Evolutionary conservation across 225 moss, liverwort and hornwort species (phyloP).

Genomic region (Sphagnum contortum): DNA sequence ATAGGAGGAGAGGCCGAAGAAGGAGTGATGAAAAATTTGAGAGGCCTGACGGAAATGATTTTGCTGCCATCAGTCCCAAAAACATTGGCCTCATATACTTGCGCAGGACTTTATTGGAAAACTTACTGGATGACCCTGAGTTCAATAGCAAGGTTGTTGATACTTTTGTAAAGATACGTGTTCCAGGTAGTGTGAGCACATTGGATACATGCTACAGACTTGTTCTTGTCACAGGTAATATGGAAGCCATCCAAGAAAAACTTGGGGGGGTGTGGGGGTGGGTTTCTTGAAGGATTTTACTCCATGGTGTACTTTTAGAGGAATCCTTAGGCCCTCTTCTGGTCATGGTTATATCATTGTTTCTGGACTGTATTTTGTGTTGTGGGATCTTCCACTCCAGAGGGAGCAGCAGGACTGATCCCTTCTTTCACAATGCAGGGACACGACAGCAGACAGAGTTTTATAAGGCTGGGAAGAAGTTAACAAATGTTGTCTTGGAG

Average conservation of each 20-base stretch:
- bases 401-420: neutral
- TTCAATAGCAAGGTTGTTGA: constrained; percentile 80
- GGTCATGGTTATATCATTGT: too few species aligned
- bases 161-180: constrained; percentile 88
- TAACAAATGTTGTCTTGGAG: constrained; percentile 77
- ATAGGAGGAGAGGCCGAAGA: constrained; percentile 58
- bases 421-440: constrained; percentile 22
- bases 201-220: constrained; percentile 95
- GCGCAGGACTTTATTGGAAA: constrained; percentile 67
- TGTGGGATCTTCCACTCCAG: too few species aligned
- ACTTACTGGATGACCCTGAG: constrained; percentile 81
- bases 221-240: constrained; percentile 73
- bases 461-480: constrained; percentile 82
- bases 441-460: constrained; percentile 72
- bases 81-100: constrained; percentile 89
- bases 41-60: constrained; percentile 67
- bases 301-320: too few species aligned
- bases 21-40: constrained; percentile 70
- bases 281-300: too few species aligned
- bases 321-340: too few species aligned
- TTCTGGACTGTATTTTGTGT: too few species aligned
- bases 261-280: too few species aligned
- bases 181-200: constrained; percentile 82
- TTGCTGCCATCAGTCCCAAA: constrained; percentile 78
- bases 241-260: too few species aligned